Evolutionary conservation across 2,329 filamentous ascomycete species (phyloP).

Genomic region (Orbilia blumenaviensis): DNA sequence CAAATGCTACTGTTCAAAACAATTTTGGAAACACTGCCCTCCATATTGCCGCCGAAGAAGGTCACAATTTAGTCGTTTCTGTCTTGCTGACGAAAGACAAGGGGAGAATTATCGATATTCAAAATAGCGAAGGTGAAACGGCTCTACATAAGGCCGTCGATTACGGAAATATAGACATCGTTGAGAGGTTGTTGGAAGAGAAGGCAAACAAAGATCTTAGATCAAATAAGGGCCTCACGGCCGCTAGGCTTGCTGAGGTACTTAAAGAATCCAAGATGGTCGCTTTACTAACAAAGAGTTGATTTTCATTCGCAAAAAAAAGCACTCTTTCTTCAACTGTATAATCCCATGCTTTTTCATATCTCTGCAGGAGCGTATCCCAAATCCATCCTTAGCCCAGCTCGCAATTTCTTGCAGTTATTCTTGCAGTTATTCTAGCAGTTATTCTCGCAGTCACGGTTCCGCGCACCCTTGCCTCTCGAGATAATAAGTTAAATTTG

Average conservation of each 20-base stretch:
- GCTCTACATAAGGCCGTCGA: slow-evolving; percentile 16
- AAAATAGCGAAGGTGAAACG: slow-evolving; percentile 2
- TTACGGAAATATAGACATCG: neutral
- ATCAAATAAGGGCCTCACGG: neutral
- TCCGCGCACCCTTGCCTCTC: too few species aligned
- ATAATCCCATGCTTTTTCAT: too few species aligned
- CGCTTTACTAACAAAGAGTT: too few species aligned
- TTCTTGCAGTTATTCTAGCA: too few species aligned
- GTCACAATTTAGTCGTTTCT: neutral
- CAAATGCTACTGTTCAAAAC: neutral
- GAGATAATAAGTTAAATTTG: too few species aligned
- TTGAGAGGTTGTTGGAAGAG: neutral
- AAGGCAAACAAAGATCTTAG: neutral
- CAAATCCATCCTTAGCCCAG: too few species aligned
- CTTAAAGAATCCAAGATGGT: too few species aligned
- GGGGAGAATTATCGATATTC: neutral
- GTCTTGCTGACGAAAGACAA: neutral
- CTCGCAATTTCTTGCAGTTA: too few species aligned
- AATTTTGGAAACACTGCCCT: neutral
- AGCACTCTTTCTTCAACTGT: too few species aligned
- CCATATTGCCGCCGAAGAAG: slow-evolving; percentile 10
- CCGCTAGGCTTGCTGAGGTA: neutral
- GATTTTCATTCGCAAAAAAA: too few species aligned
- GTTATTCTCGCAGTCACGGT: too few species aligned
- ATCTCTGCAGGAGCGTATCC: too few species aligned